Evolutionary conservation across 441 rosid species (phyloP).

Genomic region (Populus tomentosa): DNA sequence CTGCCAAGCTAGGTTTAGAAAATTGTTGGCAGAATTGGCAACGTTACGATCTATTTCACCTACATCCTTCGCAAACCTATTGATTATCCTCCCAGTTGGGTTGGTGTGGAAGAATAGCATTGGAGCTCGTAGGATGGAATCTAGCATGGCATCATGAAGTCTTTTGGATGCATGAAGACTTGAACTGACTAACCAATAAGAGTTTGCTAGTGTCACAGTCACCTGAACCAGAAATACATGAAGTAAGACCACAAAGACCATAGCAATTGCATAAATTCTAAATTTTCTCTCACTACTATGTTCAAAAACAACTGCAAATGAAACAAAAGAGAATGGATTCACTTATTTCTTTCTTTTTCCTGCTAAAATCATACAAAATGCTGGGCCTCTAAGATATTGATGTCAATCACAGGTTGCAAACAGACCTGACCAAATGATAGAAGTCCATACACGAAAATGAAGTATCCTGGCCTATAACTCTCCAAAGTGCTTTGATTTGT

Average conservation of each 20-base stretch:
- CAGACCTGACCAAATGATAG: constrained; percentile 85
- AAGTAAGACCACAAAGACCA: background rate
- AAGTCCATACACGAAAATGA: constrained; percentile 63
- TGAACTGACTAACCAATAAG: constrained; percentile 85
- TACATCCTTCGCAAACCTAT: constrained; percentile 91
- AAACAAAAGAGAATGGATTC: background rate
- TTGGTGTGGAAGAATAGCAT: constrained; percentile 96
- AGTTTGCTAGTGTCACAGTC: constrained; percentile 64
- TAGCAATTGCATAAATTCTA: background rate
- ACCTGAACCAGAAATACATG: constrained; percentile 48
- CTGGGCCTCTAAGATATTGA: background rate
- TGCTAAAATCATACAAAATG: background rate
- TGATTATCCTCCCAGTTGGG: constrained; percentile 84
- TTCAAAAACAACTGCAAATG: background rate
- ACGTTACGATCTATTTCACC: constrained; percentile 88
- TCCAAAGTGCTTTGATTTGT: constrained; percentile 67
- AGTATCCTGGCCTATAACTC: constrained; percentile 54
- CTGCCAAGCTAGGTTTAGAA: constrained; percentile 79
- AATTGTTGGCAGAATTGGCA: constrained; percentile 60
- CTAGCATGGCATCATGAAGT: constrained; percentile 80
- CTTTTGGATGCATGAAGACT: constrained; percentile 81
- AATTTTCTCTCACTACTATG: background rate
- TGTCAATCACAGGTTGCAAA: constrained; percentile 3
- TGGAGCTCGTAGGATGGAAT: constrained; percentile 78
- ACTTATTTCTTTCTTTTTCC: background rate